These are phyloP conservation scores for Microcyclospora tardicrescens DNA, from an alignment of 2,329 filamentous ascomycete genomes.

Conservation along the genomic window DNA sequence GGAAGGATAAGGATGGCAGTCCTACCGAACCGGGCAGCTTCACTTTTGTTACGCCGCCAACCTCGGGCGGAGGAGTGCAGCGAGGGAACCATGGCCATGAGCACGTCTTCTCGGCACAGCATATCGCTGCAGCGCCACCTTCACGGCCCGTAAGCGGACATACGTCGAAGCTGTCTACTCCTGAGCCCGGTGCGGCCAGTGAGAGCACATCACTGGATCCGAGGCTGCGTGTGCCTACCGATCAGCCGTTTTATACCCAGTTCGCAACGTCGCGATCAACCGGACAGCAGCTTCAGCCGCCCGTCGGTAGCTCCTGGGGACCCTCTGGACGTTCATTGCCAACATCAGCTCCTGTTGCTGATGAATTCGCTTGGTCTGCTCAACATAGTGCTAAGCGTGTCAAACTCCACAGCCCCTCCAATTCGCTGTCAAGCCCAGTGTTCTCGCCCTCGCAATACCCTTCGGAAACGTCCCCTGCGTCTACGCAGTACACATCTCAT, in stretches of 20 bases:
- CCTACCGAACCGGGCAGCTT: constrained; percentile 13
- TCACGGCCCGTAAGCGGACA: constrained; percentile 11
- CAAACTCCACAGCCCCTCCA: constrained; percentile 11
- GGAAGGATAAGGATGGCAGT: constrained; percentile 31
- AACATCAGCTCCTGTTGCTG: constrained; percentile 7
- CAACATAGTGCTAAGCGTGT: constrained; percentile 26
- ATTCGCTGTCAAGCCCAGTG: constrained; percentile 6
- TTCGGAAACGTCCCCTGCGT: constrained; percentile 26
- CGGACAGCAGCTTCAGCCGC: constrained; percentile 3
- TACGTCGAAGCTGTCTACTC: constrained; percentile 8
- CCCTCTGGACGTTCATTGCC: constrained; percentile 7
- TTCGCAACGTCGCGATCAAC: background rate
- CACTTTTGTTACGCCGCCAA: constrained; percentile 13
- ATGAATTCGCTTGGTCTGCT: constrained; percentile 21
- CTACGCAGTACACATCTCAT: constrained; percentile 23
- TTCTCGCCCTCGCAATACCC: constrained; percentile 17
- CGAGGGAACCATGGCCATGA: constrained; percentile 8
- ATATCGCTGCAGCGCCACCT: constrained; percentile 13
- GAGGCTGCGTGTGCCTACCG: constrained; percentile 7
- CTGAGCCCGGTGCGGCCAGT: constrained; percentile 7
- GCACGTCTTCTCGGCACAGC: constrained; percentile 22
- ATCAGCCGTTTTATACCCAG: constrained; percentile 2
- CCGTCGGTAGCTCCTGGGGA: no score
- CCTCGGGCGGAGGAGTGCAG: no score
- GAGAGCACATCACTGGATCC: constrained; percentile 10